A percentile compares a stretch with the other conserved stretches of the same genome.
Conservation (phyloP, 345 rosid species). For the Linum lewisii region DNA sequence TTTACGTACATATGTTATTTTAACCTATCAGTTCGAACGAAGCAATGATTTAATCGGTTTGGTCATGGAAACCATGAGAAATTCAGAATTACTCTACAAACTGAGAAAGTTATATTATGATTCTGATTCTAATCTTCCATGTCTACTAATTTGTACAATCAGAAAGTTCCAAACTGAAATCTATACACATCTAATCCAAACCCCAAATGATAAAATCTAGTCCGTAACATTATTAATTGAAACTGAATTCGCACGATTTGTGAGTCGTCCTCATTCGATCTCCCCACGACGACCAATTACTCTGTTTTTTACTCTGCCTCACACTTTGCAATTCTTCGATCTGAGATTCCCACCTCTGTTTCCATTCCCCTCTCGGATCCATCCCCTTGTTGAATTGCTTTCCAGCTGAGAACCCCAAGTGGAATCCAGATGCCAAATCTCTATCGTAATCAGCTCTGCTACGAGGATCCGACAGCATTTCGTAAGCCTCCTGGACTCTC, state of each 20-base stretch:
- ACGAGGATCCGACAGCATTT: constrained; percentile 23
- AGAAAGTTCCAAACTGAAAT: no score
- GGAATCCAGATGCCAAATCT: constrained; percentile 20
- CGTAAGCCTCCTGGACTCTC: constrained; percentile 28
- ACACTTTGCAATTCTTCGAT: background rate
- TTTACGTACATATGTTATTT: no score
- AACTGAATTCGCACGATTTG: background rate
- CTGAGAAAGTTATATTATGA: no score
- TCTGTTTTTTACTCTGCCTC: background rate
- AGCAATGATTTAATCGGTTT: no score
- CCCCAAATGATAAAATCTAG: no score
- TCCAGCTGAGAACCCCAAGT: constrained; percentile 19
- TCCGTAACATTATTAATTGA: background rate
- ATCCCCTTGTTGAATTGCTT: background rate
- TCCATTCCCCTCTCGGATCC: background rate
- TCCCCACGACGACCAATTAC: background rate
- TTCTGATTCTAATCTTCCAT: no score
- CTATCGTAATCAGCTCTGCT: constrained; percentile 17
- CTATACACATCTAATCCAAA: no score
- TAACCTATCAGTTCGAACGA: no score
- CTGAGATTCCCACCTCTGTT: background rate
- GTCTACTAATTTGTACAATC: no score
- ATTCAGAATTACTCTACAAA: no score
- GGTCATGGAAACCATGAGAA: no score
- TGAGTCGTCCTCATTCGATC: background rate